A percentile compares a stretch with the other conserved stretches of the same genome.
phyloP scores from a whole-genome alignment of 1,139 yeast genomes.

The Debaryomyces psychrophilus region DNA sequence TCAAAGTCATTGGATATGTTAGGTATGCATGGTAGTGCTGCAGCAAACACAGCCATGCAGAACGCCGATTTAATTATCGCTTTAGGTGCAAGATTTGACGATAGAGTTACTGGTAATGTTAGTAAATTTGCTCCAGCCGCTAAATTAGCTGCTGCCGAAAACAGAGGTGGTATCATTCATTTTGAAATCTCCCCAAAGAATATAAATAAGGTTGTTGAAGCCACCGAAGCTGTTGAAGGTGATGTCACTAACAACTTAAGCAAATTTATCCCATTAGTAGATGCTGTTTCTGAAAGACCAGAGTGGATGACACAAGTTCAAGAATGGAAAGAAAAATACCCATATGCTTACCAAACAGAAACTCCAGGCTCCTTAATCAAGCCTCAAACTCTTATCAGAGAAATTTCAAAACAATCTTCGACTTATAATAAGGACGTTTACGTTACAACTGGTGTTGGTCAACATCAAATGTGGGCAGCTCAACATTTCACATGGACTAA shows the following conservation, averaged over 20 bases:
- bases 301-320: constrained; percentile 78
- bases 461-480: constrained; percentile 99
- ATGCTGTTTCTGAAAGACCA: constrained; percentile 62
- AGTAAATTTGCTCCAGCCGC: constrained; percentile 94
- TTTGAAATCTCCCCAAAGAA: constrained; percentile 96
- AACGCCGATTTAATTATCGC: constrained; percentile 91
- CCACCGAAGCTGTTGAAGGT: constrained; percentile 96
- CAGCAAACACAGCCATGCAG: constrained; percentile 93
- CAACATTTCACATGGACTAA: constrained; percentile 92
- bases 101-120: constrained; percentile 91
- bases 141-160: constrained; percentile 81
- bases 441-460: constrained; percentile 98
- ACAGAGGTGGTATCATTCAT: constrained; percentile 94
- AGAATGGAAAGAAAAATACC: constrained; percentile 85
- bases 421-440: constrained; percentile 74
- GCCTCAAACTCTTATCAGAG: constrained; percentile 88
- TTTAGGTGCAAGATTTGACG: constrained; percentile 96
- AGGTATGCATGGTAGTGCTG: constrained; percentile 98
- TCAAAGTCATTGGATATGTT: constrained; percentile 91
- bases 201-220: constrained; percentile 96
- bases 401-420: constrained; percentile 73
- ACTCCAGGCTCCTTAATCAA: constrained; percentile 81
- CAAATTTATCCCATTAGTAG: constrained; percentile 69
- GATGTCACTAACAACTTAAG: constrained; percentile 83
- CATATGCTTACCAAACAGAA: constrained; percentile 76